These are phyloP conservation scores for Cupressus sempervirens DNA, from an alignment of 75 land plant species.

Conservation along the genomic window DNA sequence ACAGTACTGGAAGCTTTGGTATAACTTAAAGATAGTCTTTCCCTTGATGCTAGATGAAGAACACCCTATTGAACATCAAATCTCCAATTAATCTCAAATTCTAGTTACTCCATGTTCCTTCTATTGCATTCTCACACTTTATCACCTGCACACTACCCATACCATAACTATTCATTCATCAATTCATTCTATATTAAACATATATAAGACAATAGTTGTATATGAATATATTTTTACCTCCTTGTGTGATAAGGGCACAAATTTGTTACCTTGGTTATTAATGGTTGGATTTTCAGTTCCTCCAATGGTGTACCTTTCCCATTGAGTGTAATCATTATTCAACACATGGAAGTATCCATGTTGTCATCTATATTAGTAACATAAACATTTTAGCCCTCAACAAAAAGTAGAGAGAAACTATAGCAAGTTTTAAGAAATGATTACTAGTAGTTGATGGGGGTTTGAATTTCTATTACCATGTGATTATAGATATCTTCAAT, in stretches of 20 bases:
- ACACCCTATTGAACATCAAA: too few relatives aligned
- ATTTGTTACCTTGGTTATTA: slow-evolving; percentile 84
- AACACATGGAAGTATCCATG: slow-evolving; percentile 88
- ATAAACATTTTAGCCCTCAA: background rate
- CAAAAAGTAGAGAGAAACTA: too few relatives aligned
- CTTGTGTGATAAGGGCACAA: slow-evolving; percentile 55
- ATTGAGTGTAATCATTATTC: slow-evolving; percentile 85
- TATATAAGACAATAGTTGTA: too few relatives aligned
- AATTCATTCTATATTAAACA: background rate
- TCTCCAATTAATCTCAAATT: too few relatives aligned
- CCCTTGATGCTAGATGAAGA: too few relatives aligned
- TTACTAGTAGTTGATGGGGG: too few relatives aligned
- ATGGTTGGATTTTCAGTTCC: slow-evolving; percentile 88
- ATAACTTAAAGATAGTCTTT: too few relatives aligned
- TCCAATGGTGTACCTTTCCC: slow-evolving; percentile 97
- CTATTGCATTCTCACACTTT: slow-evolving; percentile 31
- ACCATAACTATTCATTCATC: background rate
- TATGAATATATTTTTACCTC: slow-evolving; percentile 38
- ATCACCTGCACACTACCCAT: slow-evolving; percentile 26
- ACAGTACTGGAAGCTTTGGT: too few relatives aligned
- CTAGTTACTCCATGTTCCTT: background rate
- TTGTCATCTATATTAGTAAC: slow-evolving; percentile 54
- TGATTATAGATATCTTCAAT: too few relatives aligned
- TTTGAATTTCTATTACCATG: too few relatives aligned
- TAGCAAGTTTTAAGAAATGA: background rate